A percentile compares a stretch with the other conserved stretches of the same genome.
These are phyloP conservation scores for Inosperma sp. DNA, from an alignment of 768 basidiomycete genomes.

Conservation along the genomic window DNA sequence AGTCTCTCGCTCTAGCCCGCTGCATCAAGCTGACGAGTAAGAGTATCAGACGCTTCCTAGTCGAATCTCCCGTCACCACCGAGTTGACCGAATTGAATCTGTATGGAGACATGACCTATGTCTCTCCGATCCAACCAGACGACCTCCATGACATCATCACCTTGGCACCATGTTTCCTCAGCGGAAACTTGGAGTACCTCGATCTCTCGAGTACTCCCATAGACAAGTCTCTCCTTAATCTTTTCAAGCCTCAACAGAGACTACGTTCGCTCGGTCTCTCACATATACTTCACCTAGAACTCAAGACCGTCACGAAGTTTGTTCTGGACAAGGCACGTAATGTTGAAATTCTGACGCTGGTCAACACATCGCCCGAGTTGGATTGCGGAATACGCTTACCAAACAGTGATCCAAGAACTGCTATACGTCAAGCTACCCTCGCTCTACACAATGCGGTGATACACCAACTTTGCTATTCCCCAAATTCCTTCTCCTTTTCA, in stretches of 20 bases:
- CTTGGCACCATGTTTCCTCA: slow-evolving; percentile 73
- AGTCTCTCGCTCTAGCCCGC: slow-evolving; percentile 77
- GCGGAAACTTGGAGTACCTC: slow-evolving; percentile 74
- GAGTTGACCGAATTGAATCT: slow-evolving; percentile 76
- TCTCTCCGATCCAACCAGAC: slow-evolving; percentile 60
- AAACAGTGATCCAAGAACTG: slow-evolving; percentile 36
- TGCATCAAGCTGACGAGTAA: slow-evolving; percentile 81
- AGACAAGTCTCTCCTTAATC: slow-evolving; percentile 49
- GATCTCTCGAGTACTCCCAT: slow-evolving; percentile 85
- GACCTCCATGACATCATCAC: slow-evolving; percentile 67
- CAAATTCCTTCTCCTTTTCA: slow-evolving; percentile 60
- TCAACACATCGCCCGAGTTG: slow-evolving; percentile 72
- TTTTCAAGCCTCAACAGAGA: slow-evolving; percentile 59
- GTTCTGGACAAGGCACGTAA: slow-evolving; percentile 60
- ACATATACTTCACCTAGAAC: slow-evolving; percentile 67
- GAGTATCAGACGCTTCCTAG: slow-evolving; percentile 69
- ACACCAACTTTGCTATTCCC: slow-evolving; percentile 73
- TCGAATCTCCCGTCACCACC: slow-evolving; percentile 58
- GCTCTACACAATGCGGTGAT: slow-evolving; percentile 75
- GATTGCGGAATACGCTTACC: slow-evolving; percentile 47
- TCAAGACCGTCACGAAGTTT: slow-evolving; percentile 65
- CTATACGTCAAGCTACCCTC: slow-evolving; percentile 62
- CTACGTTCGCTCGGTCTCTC: slow-evolving; percentile 89
- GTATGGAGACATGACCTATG: slow-evolving; percentile 84
- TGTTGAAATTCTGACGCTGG: slow-evolving; percentile 82